Evolutionary conservation across 2,329 filamentous ascomycete genomes (phyloP).

Genomic region (Paecilomyces variotii): DNA sequence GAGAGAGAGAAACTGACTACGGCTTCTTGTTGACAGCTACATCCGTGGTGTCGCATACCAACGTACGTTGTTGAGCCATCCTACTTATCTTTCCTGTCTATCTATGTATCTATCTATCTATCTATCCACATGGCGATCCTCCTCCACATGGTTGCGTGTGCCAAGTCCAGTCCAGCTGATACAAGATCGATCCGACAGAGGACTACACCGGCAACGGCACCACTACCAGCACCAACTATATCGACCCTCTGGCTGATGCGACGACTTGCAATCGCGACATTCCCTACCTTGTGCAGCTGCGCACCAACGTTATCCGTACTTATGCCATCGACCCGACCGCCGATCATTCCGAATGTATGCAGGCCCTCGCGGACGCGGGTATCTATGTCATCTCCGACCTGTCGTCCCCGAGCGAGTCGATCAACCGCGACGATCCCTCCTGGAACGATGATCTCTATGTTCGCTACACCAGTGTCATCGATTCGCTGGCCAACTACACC

Average conservation of each 20-base stretch:
- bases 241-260: constrained; percentile 71
- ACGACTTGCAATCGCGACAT: constrained; percentile 74
- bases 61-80: constrained; percentile 25
- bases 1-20: not conserved
- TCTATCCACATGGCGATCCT: not conserved
- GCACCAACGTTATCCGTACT: constrained; percentile 89
- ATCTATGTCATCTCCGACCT: constrained; percentile 96
- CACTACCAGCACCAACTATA: constrained; percentile 50
- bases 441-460: constrained; percentile 74
- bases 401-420: constrained; percentile 70
- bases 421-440: constrained; percentile 68
- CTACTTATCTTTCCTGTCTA: not conserved
- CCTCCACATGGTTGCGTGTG: not conserved
- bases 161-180: not conserved
- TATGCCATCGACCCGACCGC: constrained; percentile 79
- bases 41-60: constrained; percentile 96
- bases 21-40: constrained; percentile 35
- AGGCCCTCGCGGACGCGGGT: constrained; percentile 67
- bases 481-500: constrained; percentile 70
- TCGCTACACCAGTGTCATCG: constrained; percentile 78
- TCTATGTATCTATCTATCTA: too few species aligned
- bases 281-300: constrained; percentile 66
- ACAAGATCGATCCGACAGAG: not conserved
- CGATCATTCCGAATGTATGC: constrained; percentile 81
- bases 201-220: constrained; percentile 39